Conservation (phyloP, 441 rosid genomes). For the Brassica balearica region DNA sequence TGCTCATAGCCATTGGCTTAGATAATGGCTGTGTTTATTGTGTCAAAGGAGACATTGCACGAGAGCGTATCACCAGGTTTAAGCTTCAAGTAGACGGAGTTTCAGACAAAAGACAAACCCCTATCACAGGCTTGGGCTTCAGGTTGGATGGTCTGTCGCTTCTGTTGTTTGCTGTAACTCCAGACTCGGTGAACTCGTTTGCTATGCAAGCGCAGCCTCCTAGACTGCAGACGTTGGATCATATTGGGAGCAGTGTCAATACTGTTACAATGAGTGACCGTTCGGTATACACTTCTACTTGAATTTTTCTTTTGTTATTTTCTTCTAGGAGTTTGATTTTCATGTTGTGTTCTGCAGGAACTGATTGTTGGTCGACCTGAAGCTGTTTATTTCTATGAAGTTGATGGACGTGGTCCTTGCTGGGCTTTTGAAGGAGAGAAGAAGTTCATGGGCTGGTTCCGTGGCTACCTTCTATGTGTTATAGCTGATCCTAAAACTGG, state of each 20-base stretch:
- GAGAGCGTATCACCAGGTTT: slow-evolving; percentile 89
- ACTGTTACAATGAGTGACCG: slow-evolving; percentile 94
- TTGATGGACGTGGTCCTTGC: slow-evolving; percentile 99
- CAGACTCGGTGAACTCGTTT: slow-evolving; percentile 74
- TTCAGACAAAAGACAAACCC: slow-evolving; percentile 49
- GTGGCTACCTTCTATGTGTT: slow-evolving; percentile 92
- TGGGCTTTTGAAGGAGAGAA: slow-evolving; percentile 99
- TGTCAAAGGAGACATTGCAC: slow-evolving; percentile 95
- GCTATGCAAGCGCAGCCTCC: slow-evolving; percentile 83
- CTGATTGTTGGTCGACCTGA: slow-evolving; percentile 92
- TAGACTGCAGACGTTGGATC: slow-evolving; percentile 79
- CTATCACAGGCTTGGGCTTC: slow-evolving; percentile 84
- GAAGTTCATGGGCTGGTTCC: slow-evolving; percentile 90
- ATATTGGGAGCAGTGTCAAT: slow-evolving; percentile 74
- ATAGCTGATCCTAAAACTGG: slow-evolving; percentile 85
- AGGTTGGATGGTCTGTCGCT: slow-evolving; percentile 91
- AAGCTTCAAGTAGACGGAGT: slow-evolving; percentile 74
- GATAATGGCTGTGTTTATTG: slow-evolving; percentile 87
- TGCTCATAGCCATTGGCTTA: slow-evolving; percentile 89
- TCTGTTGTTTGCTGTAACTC: slow-evolving; percentile 83
- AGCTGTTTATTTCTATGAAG: slow-evolving; percentile 95
- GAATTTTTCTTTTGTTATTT: not conserved
- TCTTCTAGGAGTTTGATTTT: slow-evolving; percentile 26
- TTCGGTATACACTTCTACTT: slow-evolving; percentile 54
- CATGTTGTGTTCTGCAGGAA: slow-evolving; percentile 62